Percentiles rank a stretch among this genome's conserved stretches.
Evolutionary conservation across 441 rosid species (phyloP).

Genomic region (Croton setiger): DNA sequence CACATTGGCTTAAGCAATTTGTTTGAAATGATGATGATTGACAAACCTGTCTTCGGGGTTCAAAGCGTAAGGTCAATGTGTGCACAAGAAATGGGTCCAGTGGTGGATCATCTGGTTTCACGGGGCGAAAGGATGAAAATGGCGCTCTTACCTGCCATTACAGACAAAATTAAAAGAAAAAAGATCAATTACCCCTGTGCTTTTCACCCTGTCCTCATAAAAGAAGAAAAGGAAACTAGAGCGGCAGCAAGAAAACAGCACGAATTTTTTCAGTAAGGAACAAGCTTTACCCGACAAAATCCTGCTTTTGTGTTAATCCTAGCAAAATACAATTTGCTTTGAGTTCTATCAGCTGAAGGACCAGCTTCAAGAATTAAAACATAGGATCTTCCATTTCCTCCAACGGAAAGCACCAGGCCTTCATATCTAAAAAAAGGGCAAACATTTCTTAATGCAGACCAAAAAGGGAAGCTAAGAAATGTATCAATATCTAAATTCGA

Average conservation of each 20-base stretch:
- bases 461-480: neutral
- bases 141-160: constrained; percentile 83
- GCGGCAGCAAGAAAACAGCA: neutral
- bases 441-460: neutral
- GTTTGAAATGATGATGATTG: neutral
- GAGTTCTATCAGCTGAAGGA: constrained; percentile 79
- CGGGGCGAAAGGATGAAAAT: constrained; percentile 91
- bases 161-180: constrained; percentile 4
- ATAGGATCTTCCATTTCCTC: constrained; percentile 96
- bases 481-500: neutral
- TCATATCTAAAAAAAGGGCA: constrained; percentile 49
- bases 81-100: constrained; percentile 92
- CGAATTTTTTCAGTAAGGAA: constrained; percentile 7
- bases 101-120: constrained; percentile 93
- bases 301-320: constrained; percentile 89
- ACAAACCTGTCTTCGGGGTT: constrained; percentile 90
- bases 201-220: neutral
- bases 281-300: constrained; percentile 69
- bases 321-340: constrained; percentile 83
- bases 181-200: constrained; percentile 13
- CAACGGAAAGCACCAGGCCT: constrained; percentile 87
- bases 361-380: constrained; percentile 94
- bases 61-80: constrained; percentile 87
- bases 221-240: constrained; percentile 8
- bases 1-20: neutral